Evolutionary conservation across 495 filamentous ascomycete species (phyloP).

Genomic region (Tetracladium marchalianum): DNA sequence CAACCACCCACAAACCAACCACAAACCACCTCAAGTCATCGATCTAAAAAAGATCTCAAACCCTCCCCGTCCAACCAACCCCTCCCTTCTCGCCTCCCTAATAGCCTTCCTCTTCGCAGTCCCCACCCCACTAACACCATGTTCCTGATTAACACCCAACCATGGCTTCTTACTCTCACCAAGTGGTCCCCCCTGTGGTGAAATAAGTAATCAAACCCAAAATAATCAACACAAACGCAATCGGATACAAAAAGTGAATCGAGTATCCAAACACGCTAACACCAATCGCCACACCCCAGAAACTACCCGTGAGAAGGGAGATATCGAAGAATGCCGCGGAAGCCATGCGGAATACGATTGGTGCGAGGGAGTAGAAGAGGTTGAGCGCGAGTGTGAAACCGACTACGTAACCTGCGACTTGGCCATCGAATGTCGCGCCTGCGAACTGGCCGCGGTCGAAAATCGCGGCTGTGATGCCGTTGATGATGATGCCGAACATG

Average conservation of each 20-base stretch:
- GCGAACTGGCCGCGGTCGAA: slow-evolving; percentile 73
- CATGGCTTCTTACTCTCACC: slow-evolving; percentile 95
- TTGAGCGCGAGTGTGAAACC: slow-evolving; percentile 78
- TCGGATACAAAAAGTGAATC: slow-evolving; percentile 87
- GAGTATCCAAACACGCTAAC: slow-evolving; percentile 69
- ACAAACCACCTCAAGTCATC: background rate
- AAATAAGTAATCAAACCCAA: slow-evolving; percentile 77
- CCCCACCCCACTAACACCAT: slow-evolving; percentile 70
- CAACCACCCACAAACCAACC: no score
- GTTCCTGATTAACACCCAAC: slow-evolving; percentile 77
- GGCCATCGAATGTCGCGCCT: slow-evolving; percentile 53
- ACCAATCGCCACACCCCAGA: slow-evolving; percentile 93
- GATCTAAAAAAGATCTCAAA: background rate
- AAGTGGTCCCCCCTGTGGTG: slow-evolving; percentile 58
- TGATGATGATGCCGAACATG: slow-evolving; percentile 84
- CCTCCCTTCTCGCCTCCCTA: slow-evolving; percentile 32
- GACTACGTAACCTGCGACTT: slow-evolving; percentile 68
- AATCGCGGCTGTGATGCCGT: slow-evolving; percentile 79
- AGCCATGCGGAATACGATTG: slow-evolving; percentile 77
- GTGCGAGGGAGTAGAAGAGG: slow-evolving; percentile 81
- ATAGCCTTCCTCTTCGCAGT: slow-evolving; percentile 78
- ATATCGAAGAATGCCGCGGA: slow-evolving; percentile 96
- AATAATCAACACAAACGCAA: slow-evolving; percentile 89
- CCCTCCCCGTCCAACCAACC: slow-evolving; percentile 4
- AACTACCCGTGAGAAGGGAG: slow-evolving; percentile 85